Evolutionary conservation across 441 rosid genomes (phyloP), one percentile per base, ranked within the genome.

Genomic region (Brassica hybrid): DNA sequence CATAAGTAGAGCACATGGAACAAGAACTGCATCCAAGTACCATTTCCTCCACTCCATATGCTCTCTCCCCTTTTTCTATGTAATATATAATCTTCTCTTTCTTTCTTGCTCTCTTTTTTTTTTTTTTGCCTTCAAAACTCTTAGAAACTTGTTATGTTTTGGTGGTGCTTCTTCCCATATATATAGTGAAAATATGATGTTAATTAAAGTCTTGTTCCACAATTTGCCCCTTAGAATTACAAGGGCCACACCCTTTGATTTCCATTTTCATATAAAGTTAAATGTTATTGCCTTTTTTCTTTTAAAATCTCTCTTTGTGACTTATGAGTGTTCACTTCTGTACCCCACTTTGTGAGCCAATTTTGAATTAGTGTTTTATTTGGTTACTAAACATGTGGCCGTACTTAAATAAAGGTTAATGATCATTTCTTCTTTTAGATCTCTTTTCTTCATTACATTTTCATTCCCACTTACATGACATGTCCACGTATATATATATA

Each of bases 31-130:
- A 73, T 95, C 99, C 76, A 90, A 66, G 78, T 91, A 93, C 63
- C 88, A 89, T 71, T 81, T 81, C 62, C 82, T 83, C 99, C 97
- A 92, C 86, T 88, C 94, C 98, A 94, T 91, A 36, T 71, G 73
- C 12, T 70, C 72, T 52, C 25, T n/a, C 13, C 65, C 21, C 34
- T 69, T 9, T 69, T 21, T 9, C 60, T 56, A 27, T 17, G 16
- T 43, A 57, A n/a, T n/a, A 54, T 12, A 52, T 52, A 52, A 23
- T 58, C 36, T 36, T 67, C 65, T 72, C 65, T 72, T 57, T 74
- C 34, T 74, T 54, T 52, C 23, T 71, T 66, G 54, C n/a, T n/a
- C n/a, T n/a, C n/a, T n/a, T n/a, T 54, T 65, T 3, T 25, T n/a
- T 34, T 3, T 36, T 38, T 34, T 70, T 62, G 14, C 68, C 36